Base-by-base conservation (phyloP, 306 rosid genomes). In the Erythrophleum fordii region DNA sequence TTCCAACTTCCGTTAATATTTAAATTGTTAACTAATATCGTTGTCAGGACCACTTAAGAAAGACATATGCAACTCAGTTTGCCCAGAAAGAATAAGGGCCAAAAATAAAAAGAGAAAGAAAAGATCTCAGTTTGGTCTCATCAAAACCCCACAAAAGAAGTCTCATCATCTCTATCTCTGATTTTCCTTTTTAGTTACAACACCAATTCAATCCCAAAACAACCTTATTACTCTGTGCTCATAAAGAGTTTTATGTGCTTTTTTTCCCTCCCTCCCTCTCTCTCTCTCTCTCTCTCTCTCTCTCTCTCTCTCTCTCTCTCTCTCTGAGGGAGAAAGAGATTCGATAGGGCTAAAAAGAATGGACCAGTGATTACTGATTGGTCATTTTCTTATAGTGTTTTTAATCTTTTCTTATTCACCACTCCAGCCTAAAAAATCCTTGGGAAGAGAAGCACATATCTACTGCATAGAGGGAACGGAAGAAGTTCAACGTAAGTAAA, bases 321-420 rank as follows among this genome's bases (percentile, higher is more conserved):
- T 10, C 49, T 45, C 16, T 66, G 22, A 73, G 37, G 46, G 67
- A 61, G 56, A 49, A 67, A 69, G 77, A 85, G 91, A 88, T 86
- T 88, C 94, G 86, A 77, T 82, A 82, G 83, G 81, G 89, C 84
- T 82, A 85, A 79, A 92, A 88, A 84, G 89, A 83, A 80, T 82
- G 84, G 80, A 72, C 86, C 82, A 87, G 83, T 85, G 83, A 58
- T 58, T 16, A 25, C 1, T 25, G 65, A 88, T 87, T 81, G 88
- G 80, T 77, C 85, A 45, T 83, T 90, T 77, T 82, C 89, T 79
- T 85, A 60, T 73, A 78, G 8, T 62, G 31, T 37, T 62, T 34
- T 77, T 78, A 81, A 83, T 85, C 87, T 83, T 91, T 53, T 88
- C 93, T 87, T 87, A 80, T 90, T 91, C 83, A 48, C 83, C 86